A percentile compares a stretch with the other conserved stretches of the same genome.
Evolutionary conservation across 768 basidiomycete species (phyloP).

Genomic region (Calocera cornea): DNA sequence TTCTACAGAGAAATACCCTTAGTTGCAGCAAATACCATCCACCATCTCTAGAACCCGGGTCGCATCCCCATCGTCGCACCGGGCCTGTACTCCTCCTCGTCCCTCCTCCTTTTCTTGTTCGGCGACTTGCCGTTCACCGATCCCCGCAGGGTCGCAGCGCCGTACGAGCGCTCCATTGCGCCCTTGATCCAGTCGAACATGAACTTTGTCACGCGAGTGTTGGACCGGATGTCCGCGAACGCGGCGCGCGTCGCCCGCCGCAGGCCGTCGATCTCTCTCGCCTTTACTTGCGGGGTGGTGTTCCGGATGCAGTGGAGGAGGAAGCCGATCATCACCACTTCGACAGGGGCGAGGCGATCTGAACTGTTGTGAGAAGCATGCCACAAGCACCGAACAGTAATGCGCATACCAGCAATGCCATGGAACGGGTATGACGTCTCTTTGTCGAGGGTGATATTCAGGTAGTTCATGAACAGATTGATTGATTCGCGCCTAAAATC

Average conservation of each 20-base stretch:
- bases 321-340: conserved; percentile 1
- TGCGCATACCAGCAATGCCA: not conserved
- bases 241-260: not conserved
- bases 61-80: not conserved
- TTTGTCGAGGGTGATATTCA: not conserved
- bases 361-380: not conserved
- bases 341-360: not conserved
- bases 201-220: not conserved
- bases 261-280: not conserved
- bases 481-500: not conserved
- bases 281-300: not conserved
- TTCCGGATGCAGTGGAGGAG: not conserved
- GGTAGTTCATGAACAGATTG: not conserved
- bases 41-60: too few species aligned
- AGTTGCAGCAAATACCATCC: too few species aligned
- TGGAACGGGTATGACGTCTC: not conserved
- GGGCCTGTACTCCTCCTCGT: not conserved
- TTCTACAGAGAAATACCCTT: not conserved
- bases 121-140: not conserved
- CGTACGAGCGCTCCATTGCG: not conserved
- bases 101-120: not conserved
- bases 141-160: not conserved
- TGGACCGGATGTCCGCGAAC: not conserved
- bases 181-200: not conserved
- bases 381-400: not conserved